These are phyloP conservation scores for Ascoidea tarda DNA, from an alignment of 805 yeast genomes.

Conservation along the genomic window DNA sequence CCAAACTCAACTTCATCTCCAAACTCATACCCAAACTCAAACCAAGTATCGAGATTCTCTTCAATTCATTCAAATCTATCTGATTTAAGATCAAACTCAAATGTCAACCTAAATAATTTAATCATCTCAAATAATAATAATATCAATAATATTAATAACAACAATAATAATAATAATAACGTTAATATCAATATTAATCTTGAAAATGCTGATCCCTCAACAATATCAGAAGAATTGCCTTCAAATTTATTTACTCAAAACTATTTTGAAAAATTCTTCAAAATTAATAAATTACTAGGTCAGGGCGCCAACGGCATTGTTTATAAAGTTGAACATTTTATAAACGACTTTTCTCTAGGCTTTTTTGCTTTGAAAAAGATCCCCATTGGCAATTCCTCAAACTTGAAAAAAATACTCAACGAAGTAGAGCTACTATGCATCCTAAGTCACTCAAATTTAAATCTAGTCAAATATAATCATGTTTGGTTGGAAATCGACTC, in stretches of 20 bases:
- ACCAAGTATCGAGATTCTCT: too few species aligned
- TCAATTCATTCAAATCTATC: neutral
- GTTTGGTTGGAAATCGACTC: conserved; percentile 75
- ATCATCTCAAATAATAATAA: too few species aligned
- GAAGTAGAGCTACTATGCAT: conserved; percentile 63
- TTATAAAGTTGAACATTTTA: conserved; percentile 62
- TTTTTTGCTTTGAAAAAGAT: conserved; percentile 76
- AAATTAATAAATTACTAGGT: conserved; percentile 46
- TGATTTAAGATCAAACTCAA: neutral
- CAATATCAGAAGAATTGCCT: conserved; percentile 20
- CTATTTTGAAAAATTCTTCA: conserved; percentile 63
- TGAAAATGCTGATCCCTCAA: neutral
- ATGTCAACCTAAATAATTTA: too few species aligned
- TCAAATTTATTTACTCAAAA: conserved; percentile 63
- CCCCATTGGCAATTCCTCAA: conserved; percentile 66
- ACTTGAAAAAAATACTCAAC: conserved; percentile 54
- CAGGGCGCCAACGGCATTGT: conserved; percentile 81
- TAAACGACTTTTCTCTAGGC: conserved; percentile 61
- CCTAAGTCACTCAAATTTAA: conserved; percentile 32
- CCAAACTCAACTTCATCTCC: too few species aligned
- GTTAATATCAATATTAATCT: too few species aligned
- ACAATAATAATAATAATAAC: too few species aligned
- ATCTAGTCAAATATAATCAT: conserved; percentile 75
- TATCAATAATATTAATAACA: neutral
- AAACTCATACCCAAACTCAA: too few species aligned